Evolutionary conservation across 139 green algal species (phyloP), one percentile per base, ranked within the genome.

Genomic region (Edaphochlamys debaryana): DNA sequence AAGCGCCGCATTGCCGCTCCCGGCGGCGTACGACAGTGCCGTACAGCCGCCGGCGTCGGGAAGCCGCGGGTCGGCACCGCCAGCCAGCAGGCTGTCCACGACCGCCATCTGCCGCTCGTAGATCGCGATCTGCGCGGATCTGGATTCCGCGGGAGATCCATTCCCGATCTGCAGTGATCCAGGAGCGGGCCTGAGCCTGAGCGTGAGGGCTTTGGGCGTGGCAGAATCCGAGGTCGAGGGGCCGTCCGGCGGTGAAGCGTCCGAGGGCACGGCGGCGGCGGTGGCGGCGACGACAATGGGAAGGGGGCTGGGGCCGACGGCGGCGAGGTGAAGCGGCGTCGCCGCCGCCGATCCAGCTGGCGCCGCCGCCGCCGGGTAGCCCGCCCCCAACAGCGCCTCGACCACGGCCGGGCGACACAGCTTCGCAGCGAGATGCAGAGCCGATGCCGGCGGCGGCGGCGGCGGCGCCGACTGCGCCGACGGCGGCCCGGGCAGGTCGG

Each of bases 341-440:
- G 40, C 41, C 54, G 17, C 27, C 41, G 0, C 54, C 38, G 27
- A 40, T 29, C 5, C 67, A 36, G 27, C 50, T 50, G 9, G 56
- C 60, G 23, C 27, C 1, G 27, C 67, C 37, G 79, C 54, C 52
- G n/a, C n/a, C n/a, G n/a, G n/a, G 67, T 85, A 85, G 3, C 79
- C 79, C 30, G 67, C 68, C 50, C 3, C 54, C 56, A 85, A 54
- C 42, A 85, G 79, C 52, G 45, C 23, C 15, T 71, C 22, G 40
- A 72, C 79, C 15, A 79, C 68, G 23, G 60, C 52, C 0, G 52
- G 42, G 54, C 25, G 68, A 13, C 67, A 69, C 27, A 85, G 79
- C 68, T 71, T 63, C 29, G 34, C 54, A 19, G 79, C 79, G 19
- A 85, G 79, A 52, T 85, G 79, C 68, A 85, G 79, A 17, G 68